Percentiles rank a stretch among this genome's conserved stretches.
Conservation (phyloP, 2,329 filamentous ascomycete genomes). For the Exophiala spinifera region DNA sequence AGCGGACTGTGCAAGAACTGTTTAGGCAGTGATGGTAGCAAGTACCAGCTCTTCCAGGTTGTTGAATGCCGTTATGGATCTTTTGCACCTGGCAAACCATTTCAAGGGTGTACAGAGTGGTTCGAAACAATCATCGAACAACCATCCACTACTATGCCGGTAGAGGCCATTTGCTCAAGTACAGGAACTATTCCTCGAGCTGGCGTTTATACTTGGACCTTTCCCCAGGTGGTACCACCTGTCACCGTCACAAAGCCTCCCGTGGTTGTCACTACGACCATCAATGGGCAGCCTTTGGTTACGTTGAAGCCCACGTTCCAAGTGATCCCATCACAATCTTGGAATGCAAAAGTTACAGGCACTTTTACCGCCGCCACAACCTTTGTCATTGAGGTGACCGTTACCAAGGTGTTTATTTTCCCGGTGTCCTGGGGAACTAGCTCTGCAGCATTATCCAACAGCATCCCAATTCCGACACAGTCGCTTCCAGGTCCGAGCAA, state of each 20-base stretch:
- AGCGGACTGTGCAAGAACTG: constrained; percentile 19
- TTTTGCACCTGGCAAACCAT: constrained; percentile 3
- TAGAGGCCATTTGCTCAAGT: constrained; percentile 10
- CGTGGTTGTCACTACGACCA: constrained; percentile 10
- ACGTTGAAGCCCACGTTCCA: not conserved
- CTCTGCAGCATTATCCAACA: not conserved
- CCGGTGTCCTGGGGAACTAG: not conserved
- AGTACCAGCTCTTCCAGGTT: constrained; percentile 10
- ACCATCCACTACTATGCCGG: constrained; percentile 4
- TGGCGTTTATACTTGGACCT: constrained; percentile 21
- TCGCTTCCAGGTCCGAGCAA: not conserved
- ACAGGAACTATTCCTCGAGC: constrained; percentile 4
- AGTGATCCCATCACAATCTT: constrained; percentile 4
- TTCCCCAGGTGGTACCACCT: constrained; percentile 13
- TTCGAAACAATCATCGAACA: constrained; percentile 8
- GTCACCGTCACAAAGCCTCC: constrained; percentile 7
- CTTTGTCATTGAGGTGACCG: constrained; percentile 8
- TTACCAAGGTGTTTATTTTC: constrained; percentile 11
- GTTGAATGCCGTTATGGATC: constrained; percentile 18
- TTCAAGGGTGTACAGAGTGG: constrained; percentile 8
- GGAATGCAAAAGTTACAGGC: constrained; percentile 15
- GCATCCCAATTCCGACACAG: not conserved
- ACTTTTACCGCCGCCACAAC: constrained; percentile 3
- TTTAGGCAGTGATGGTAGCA: not conserved
- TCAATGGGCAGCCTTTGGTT: not conserved